These are phyloP conservation scores for Thalassiosira livingstoniorum DNA, from an alignment of 352 stramenopile genomes.

Conservation along the genomic window DNA sequence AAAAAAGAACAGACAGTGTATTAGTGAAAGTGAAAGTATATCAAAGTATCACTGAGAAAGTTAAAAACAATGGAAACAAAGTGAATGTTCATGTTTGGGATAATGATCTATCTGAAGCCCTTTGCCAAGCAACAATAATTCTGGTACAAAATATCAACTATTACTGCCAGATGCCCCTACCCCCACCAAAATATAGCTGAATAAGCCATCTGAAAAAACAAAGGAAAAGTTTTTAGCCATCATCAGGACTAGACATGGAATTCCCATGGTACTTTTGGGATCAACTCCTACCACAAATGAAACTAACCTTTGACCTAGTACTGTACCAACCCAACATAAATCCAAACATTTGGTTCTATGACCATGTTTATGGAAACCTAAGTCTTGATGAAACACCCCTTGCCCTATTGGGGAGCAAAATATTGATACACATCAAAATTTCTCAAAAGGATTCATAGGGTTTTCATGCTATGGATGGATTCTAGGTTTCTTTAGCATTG, in stretches of 20 bases:
- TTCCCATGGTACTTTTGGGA: constrained; percentile 56
- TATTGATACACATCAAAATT: constrained; percentile 41
- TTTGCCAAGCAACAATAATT: background rate
- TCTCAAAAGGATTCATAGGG: constrained; percentile 22
- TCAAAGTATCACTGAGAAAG: background rate
- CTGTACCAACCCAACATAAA: constrained; percentile 38
- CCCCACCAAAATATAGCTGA: constrained; percentile 58
- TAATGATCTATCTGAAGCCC: background rate
- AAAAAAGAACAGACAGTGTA: background rate
- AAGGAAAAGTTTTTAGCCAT: constrained; percentile 60
- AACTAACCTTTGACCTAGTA: constrained; percentile 52
- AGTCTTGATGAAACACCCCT: constrained; percentile 57
- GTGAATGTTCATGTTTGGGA: constrained; percentile 21
- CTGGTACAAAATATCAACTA: constrained; percentile 36
- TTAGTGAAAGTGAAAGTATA: constrained; percentile 24
- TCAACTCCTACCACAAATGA: constrained; percentile 43
- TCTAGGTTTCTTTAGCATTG: constrained; percentile 42
- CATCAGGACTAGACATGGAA: constrained; percentile 27
- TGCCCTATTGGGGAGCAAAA: constrained; percentile 36
- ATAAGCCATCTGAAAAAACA: constrained; percentile 40
- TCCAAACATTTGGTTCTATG: constrained; percentile 47
- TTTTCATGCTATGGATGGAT: constrained; percentile 39
- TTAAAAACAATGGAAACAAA: constrained; percentile 6
- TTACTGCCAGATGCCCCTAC: constrained; percentile 29
- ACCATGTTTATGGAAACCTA: constrained; percentile 24